Conservation (phyloP, 176 grass and related monocot species). For the Rhynchospora tenuis region DNA sequence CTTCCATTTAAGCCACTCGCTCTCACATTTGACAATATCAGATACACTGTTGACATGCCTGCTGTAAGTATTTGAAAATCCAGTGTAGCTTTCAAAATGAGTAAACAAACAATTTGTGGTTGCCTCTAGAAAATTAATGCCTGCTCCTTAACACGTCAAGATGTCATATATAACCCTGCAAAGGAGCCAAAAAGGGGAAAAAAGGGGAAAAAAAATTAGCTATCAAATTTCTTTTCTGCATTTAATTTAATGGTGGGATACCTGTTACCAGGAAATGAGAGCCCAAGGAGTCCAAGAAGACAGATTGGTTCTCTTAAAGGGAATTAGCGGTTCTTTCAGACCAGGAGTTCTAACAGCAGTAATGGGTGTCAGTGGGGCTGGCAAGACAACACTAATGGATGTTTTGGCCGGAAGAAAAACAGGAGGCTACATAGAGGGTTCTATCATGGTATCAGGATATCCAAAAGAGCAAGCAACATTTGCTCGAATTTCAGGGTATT, state of each 20-base stretch:
- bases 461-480: conserved; percentile 96
- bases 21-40: conserved; percentile 60
- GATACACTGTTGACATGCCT: conserved; percentile 88
- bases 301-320: conserved; percentile 63
- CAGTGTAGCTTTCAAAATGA: neutral
- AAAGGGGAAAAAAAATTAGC: neutral
- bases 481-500: conserved; percentile 89
- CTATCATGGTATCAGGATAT: conserved; percentile 65
- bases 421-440: conserved; percentile 71
- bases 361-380: conserved; percentile 87
- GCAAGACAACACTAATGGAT: conserved; percentile 95
- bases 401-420: conserved; percentile 90
- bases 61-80: conserved; percentile 38
- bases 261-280: conserved; percentile 64
- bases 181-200: neutral
- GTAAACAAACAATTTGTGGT: neutral
- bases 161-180: neutral
- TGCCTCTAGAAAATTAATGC: neutral
- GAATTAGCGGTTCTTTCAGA: conserved; percentile 80
- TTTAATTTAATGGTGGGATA: conserved; percentile 6
- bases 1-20: conserved; percentile 73
- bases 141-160: conserved; percentile 11
- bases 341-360: conserved; percentile 85
- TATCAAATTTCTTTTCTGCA: neutral
- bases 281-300: conserved; percentile 67